Evolutionary conservation across 2,329 filamentous ascomycete genomes (phyloP).

Genomic region (Aspergillus sp.): DNA sequence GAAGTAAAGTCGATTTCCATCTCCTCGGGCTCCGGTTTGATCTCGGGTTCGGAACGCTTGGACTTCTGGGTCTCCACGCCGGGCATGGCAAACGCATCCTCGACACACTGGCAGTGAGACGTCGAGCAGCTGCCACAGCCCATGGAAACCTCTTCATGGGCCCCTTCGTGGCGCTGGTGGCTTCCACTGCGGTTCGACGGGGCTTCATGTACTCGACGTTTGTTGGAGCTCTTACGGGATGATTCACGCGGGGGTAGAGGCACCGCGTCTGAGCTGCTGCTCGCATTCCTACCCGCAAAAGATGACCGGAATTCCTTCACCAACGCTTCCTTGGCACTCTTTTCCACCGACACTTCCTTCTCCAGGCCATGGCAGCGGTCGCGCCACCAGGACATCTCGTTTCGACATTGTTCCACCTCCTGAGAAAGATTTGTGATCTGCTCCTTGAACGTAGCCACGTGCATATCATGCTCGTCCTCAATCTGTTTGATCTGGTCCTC

Average conservation of each 20-base stretch:
- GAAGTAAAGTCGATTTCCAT: conserved; percentile 69
- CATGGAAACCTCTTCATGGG: conserved; percentile 34
- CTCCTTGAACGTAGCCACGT: conserved; percentile 46
- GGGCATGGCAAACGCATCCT: conserved; percentile 45
- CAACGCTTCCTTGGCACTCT: conserved; percentile 36
- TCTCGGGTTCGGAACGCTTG: conserved; percentile 42
- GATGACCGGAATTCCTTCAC: conserved; percentile 35
- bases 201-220: neutral
- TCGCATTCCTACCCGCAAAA: conserved; percentile 14
- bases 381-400: conserved; percentile 39
- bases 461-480: conserved; percentile 39
- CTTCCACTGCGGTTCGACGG: neutral
- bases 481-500: conserved; percentile 44
- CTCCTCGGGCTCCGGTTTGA: conserved; percentile 40
- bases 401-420: conserved; percentile 58
- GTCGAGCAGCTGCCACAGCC: conserved; percentile 61
- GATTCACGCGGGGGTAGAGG: conserved; percentile 28
- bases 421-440: conserved; percentile 50
- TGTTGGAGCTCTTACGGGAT: no score
- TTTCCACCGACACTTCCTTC: conserved; percentile 47
- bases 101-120: conserved; percentile 55
- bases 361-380: conserved; percentile 55
- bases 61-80: conserved; percentile 32
- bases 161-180: conserved; percentile 11
- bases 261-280: conserved; percentile 29